Percentiles rank a stretch among this genome's conserved stretches.
Conservation (phyloP, 108 stramenopile species). For the Skeletonema potamos region DNA sequence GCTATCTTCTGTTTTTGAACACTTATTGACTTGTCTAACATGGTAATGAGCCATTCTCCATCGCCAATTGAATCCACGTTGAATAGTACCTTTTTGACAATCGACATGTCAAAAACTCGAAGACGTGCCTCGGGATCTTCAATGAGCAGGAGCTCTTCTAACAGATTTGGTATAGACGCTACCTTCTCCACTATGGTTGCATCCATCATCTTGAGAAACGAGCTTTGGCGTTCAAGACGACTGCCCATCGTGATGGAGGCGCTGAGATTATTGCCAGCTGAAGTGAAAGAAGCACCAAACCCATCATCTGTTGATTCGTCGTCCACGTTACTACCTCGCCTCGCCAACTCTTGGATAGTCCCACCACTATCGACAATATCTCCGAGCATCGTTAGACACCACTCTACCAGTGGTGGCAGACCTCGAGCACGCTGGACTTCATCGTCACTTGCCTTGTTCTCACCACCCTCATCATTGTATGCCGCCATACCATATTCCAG, state of each 20-base stretch:
- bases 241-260: background rate
- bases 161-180: slow-evolving; percentile 4
- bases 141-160: slow-evolving; percentile 9
- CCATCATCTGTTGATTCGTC: background rate
- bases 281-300: background rate
- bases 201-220: slow-evolving; percentile 2
- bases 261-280: background rate
- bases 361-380: background rate
- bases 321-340: background rate
- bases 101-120: slow-evolving; percentile 13
- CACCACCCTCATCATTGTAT: background rate
- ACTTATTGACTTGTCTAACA: slow-evolving; percentile 8
- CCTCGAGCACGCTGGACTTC: slow-evolving; percentile 4
- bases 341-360: background rate
- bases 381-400: slow-evolving; percentile 5
- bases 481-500: background rate
- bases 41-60: slow-evolving; percentile 9
- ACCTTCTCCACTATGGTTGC: slow-evolving; percentile 10
- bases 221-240: background rate
- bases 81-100: slow-evolving; percentile 12
- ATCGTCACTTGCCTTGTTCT: slow-evolving; percentile 4
- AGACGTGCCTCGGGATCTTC: slow-evolving; percentile 6
- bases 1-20: background rate
- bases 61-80: slow-evolving; percentile 3
- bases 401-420: slow-evolving; percentile 5